A percentile compares a stretch with the other conserved stretches of the same genome.
Conservation (phyloP, 352 stramenopile genomes). For the Plasmopara viticola region DNA sequence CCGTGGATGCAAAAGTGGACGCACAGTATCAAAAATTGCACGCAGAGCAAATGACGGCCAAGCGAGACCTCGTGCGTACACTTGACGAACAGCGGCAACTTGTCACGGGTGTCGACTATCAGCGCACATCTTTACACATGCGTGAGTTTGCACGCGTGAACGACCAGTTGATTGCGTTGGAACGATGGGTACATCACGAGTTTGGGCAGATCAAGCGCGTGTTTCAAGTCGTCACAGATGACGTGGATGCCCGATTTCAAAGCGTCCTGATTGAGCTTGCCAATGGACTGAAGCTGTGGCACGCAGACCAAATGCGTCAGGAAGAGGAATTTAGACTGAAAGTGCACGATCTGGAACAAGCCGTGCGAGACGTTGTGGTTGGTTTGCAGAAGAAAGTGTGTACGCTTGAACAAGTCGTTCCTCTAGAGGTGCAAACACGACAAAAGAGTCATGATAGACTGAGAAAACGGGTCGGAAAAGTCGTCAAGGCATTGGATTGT, state of each 20-base stretch:
- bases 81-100: conserved; percentile 53
- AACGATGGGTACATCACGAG: conserved; percentile 51
- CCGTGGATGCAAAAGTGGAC: conserved; percentile 35
- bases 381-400: conserved; percentile 38
- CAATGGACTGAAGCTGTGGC: conserved; percentile 24
- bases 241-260: conserved; percentile 36
- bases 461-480: conserved; percentile 31
- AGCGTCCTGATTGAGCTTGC: conserved; percentile 31
- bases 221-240: conserved; percentile 32
- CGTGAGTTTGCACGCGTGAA: conserved; percentile 48
- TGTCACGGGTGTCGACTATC: conserved; percentile 35
- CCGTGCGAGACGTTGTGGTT: conserved; percentile 9
- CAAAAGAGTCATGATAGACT: conserved; percentile 59
- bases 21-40: conserved; percentile 40
- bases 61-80: conserved; percentile 40
- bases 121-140: conserved; percentile 43
- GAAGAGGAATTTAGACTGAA: conserved; percentile 32
- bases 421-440: conserved; percentile 51
- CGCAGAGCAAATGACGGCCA: conserved; percentile 38
- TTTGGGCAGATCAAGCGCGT: conserved; percentile 44
- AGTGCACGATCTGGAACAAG: conserved; percentile 30
- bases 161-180: conserved; percentile 50
- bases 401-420: conserved; percentile 56
- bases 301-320: conserved; percentile 21
- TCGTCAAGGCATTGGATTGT: conserved; percentile 27